Evolutionary conservation across 805 yeast species (phyloP).

Genomic region (Monosporozyma solicola): DNA sequence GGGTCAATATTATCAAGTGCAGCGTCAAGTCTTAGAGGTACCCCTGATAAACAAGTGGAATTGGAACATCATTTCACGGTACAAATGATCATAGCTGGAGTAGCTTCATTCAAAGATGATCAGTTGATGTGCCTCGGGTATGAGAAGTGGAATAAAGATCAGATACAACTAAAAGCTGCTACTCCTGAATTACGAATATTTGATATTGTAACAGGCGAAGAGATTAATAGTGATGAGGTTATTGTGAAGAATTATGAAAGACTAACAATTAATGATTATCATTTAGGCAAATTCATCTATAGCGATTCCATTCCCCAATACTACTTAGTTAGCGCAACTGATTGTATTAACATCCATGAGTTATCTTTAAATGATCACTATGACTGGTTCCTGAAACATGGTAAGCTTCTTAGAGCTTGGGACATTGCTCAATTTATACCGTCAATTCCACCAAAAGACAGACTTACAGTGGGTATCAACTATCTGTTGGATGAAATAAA

Average conservation of each 20-base stretch:
- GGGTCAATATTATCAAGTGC: conserved; percentile 32
- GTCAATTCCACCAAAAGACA: conserved; percentile 39
- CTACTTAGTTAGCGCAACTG: conserved; percentile 70
- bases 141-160: conserved; percentile 1
- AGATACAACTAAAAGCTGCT: conserved; percentile 23
- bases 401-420: conserved; percentile 66
- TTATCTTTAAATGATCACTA: conserved; percentile 61
- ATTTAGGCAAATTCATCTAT: conserved; percentile 43
- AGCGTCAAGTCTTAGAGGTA: conserved; percentile 40
- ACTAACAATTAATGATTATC: conserved; percentile 75
- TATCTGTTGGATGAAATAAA: conserved; percentile 34
- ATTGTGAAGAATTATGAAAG: conserved; percentile 47
- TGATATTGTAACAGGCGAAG: conserved; percentile 58
- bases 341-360: conserved; percentile 68
- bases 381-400: conserved; percentile 57
- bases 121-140: conserved; percentile 40
- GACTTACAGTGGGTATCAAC: conserved; percentile 55
- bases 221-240: conserved; percentile 70
- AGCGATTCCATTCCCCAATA: conserved; percentile 35
- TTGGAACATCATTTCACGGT: conserved; percentile 33
- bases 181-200: conserved; percentile 72
- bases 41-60: conserved; percentile 35
- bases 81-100: conserved; percentile 57
- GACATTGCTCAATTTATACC: conserved; percentile 54
- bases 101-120: conserved; percentile 67